Evolutionary conservation across 2,329 filamentous ascomycete species (phyloP).

Genomic region (Madurella fahalii): DNA sequence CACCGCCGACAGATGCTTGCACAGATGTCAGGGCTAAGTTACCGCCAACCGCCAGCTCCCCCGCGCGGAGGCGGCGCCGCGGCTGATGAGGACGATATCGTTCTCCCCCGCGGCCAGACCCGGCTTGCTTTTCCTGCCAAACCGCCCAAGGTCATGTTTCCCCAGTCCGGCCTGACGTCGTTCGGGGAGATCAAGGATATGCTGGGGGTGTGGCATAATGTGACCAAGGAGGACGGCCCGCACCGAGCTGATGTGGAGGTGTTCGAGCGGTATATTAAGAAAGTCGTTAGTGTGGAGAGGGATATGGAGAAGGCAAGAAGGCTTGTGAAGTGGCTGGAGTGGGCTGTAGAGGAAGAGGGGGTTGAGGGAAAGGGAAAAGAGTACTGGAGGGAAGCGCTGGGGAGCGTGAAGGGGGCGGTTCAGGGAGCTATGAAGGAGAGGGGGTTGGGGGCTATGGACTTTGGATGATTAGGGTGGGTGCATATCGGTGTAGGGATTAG

Average conservation of each 20-base stretch:
- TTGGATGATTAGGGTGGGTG: conserved; percentile 31
- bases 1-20: conserved; percentile 61
- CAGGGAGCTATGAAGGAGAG: conserved; percentile 53
- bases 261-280: conserved; percentile 66
- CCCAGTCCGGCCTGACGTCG: conserved; percentile 39
- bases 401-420: conserved; percentile 45
- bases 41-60: conserved; percentile 5
- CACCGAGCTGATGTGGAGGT: conserved; percentile 74
- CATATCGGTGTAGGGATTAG: background rate
- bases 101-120: conserved; percentile 35
- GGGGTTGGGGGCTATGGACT: conserved; percentile 53
- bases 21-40: conserved; percentile 48
- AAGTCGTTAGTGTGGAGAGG: conserved; percentile 70
- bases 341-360: conserved; percentile 51
- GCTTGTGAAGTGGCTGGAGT: conserved; percentile 69
- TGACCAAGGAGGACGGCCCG: conserved; percentile 70
- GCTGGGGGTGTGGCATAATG: conserved; percentile 69
- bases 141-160: conserved; percentile 46
- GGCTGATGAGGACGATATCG: conserved; percentile 10
- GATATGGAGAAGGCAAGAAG: conserved; percentile 88
- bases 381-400: conserved; percentile 45
- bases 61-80: background rate
- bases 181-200: conserved; percentile 65
- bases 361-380: conserved; percentile 34
- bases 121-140: conserved; percentile 44